Evolutionary conservation across 139 green algal species (phyloP).

Genomic region (Dunaliella primolecta): DNA sequence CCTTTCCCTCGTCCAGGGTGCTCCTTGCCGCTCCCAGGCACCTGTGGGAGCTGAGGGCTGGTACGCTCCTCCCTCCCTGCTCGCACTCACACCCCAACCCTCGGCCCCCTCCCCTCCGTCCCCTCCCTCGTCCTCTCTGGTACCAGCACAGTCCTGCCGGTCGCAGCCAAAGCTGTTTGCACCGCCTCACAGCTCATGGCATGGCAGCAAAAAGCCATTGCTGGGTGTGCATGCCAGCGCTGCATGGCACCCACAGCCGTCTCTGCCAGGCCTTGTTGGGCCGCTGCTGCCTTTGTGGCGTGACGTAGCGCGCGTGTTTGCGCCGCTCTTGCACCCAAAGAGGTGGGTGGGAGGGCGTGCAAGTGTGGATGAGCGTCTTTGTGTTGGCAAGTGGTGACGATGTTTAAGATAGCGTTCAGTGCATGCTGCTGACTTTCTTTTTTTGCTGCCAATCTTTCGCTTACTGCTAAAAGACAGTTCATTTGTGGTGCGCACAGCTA

Average conservation of each 20-base stretch:
- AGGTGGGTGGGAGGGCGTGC: not conserved
- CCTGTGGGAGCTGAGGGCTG: not conserved
- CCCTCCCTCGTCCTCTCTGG: not conserved
- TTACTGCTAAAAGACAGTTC: too few relatives aligned
- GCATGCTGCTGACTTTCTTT: too few relatives aligned
- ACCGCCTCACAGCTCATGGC: not conserved
- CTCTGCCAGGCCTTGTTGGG: constrained; percentile 25
- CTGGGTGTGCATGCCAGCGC: constrained; percentile 33
- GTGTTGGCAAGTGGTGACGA: too few relatives aligned
- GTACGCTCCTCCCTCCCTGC: not conserved
- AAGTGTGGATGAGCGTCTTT: not conserved
- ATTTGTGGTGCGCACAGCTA: too few relatives aligned
- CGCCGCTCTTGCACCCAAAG: constrained; percentile 55
- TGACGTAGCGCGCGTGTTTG: constrained; percentile 35
- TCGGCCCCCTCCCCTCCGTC: not conserved
- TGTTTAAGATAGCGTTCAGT: too few relatives aligned
- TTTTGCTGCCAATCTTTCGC: too few relatives aligned
- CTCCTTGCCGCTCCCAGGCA: not conserved
- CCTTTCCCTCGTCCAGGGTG: not conserved
- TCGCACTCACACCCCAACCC: not conserved
- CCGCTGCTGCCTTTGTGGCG: constrained; percentile 40
- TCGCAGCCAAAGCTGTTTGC: not conserved
- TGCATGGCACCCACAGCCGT: constrained; percentile 15
- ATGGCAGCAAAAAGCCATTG: not conserved
- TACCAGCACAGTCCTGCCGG: not conserved